Evolutionary conservation across 129 eudicot genomes (phyloP).

Genomic region (Tagetes erecta): DNA sequence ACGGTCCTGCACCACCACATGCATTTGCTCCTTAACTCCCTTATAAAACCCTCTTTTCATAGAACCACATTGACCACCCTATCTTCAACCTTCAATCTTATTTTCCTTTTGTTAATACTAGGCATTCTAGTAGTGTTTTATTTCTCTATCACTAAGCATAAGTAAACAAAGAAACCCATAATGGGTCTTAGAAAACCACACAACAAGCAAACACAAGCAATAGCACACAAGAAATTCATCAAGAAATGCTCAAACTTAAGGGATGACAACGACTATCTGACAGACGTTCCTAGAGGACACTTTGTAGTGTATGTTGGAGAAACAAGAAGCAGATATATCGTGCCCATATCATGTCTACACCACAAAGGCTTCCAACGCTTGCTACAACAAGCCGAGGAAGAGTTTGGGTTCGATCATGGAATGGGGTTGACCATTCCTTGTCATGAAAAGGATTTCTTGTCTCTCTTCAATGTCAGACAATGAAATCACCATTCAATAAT

Average conservation of each 20-base stretch:
- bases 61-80: background rate
- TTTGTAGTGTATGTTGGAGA: conserved; percentile 69
- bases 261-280: conserved; percentile 25
- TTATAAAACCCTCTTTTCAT: conserved; percentile 19
- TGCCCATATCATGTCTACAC: conserved; percentile 55
- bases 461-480: conserved; percentile 39
- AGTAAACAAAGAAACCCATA: background rate
- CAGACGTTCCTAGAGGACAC: conserved; percentile 71
- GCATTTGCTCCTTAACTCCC: conserved; percentile 36
- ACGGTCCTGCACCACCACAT: conserved; percentile 45
- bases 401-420: conserved; percentile 62
- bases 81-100: background rate
- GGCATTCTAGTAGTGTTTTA: no score
- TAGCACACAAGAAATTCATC: conserved; percentile 40
- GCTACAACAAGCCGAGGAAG: conserved; percentile 57
- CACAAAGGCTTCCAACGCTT: conserved; percentile 47
- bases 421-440: conserved; percentile 74
- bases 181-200: conserved; percentile 51
- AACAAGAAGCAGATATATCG: conserved; percentile 48
- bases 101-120: no score
- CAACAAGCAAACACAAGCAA: conserved; percentile 42
- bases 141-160: background rate
- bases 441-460: conserved; percentile 52
- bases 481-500: conserved; percentile 15
- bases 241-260: conserved; percentile 52